Percentiles rank a stretch among this genome's conserved stretches.
phyloP scores from a whole-genome alignment of 2,329 filamentous ascomycete genomes.

The Claviceps purpurea region DNA sequence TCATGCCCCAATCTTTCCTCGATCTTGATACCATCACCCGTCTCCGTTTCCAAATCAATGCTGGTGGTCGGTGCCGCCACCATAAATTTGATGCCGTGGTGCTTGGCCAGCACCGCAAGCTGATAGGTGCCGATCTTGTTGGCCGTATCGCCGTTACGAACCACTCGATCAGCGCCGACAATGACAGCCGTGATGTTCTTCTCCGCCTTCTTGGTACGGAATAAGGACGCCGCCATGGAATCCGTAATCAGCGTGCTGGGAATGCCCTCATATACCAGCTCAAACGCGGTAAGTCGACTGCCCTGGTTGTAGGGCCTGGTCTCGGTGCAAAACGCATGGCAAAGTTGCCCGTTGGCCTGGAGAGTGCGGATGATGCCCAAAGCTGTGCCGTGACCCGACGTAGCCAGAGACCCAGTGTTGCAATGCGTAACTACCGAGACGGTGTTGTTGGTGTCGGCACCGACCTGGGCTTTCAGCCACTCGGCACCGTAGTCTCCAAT shows the following conservation, averaged over 20 bases:
- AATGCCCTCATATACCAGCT: conserved; percentile 87
- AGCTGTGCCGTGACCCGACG: conserved; percentile 93
- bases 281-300: conserved; percentile 85
- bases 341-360: conserved; percentile 48
- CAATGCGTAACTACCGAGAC: conserved; percentile 91
- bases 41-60: conserved; percentile 71
- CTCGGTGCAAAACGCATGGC: conserved; percentile 90
- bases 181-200: conserved; percentile 74
- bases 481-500: conserved; percentile 75
- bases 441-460: conserved; percentile 30
- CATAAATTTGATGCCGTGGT: conserved; percentile 86
- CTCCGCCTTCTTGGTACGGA: conserved; percentile 46
- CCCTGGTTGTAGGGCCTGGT: conserved; percentile 97
- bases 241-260: conserved; percentile 88
- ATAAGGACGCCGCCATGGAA: conserved; percentile 86
- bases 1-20: conserved; percentile 75
- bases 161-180: conserved; percentile 89
- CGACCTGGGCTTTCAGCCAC: conserved; percentile 58
- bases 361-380: conserved; percentile 86
- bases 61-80: conserved; percentile 91
- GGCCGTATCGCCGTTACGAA: conserved; percentile 91
- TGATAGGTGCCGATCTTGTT: conserved; percentile 98
- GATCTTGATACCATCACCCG: conserved; percentile 71
- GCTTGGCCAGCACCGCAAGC: conserved; percentile 74
- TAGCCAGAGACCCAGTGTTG: conserved; percentile 94